Conservation (phyloP, 345 rosid genomes). For the Melastoma malabathricum region DNA sequence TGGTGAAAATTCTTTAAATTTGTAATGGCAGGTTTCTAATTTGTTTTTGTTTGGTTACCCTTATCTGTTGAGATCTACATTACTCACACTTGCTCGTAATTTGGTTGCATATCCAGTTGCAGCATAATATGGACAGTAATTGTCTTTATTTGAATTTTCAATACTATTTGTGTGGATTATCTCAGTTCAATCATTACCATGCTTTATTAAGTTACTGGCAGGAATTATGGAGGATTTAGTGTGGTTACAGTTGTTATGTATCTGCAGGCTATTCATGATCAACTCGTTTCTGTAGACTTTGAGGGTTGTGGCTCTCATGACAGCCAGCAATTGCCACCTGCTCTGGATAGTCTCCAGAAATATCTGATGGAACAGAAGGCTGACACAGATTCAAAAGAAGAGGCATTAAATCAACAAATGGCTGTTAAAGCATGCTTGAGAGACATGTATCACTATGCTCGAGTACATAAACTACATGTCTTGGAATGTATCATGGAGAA, state of each 20-base stretch:
- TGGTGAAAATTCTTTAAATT: too few species aligned
- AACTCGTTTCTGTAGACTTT: constrained; percentile 46
- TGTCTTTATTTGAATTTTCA: too few species aligned
- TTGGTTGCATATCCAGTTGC: too few species aligned
- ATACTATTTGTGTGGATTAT: too few species aligned
- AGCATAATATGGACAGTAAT: too few species aligned
- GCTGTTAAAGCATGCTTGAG: constrained; percentile 50
- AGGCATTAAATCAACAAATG: constrained; percentile 23
- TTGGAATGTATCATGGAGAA: constrained; percentile 72
- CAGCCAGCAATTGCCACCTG: constrained; percentile 42
- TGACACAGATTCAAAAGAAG: constrained; percentile 25
- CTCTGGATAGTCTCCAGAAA: constrained; percentile 48
- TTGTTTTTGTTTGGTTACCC: too few species aligned
- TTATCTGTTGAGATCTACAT: too few species aligned
- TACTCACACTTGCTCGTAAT: too few species aligned
- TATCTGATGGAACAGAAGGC: constrained; percentile 31
- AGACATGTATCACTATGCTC: constrained; percentile 83
- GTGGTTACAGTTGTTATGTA: background rate
- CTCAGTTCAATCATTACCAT: too few species aligned
- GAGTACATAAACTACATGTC: constrained; percentile 70
- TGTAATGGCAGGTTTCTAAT: too few species aligned
- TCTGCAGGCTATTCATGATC: constrained; percentile 70
- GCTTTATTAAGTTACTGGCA: too few species aligned
- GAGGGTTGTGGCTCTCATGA: constrained; percentile 35
- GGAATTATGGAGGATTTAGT: background rate